These are phyloP conservation scores for Davidsoniella eucalypti DNA, from an alignment of 2,329 filamentous ascomycete species.

Conservation along the genomic window DNA sequence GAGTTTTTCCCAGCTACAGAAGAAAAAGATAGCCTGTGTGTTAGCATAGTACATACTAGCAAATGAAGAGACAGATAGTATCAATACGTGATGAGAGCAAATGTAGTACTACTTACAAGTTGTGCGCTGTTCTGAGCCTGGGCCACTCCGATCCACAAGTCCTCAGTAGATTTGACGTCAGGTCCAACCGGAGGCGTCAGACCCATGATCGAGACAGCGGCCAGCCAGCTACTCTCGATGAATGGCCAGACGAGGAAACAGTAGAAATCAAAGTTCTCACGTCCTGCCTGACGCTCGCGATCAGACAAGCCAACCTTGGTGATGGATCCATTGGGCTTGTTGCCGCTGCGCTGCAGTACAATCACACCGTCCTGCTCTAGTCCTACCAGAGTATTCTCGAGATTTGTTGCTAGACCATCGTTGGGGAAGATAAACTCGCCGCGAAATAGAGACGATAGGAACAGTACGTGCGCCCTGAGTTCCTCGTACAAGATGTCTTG, in stretches of 20 bases:
- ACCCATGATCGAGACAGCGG: constrained; percentile 73
- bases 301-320: constrained; percentile 57
- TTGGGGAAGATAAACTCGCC: constrained; percentile 95
- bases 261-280: constrained; percentile 97
- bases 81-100: not conserved
- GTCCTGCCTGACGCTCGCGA: constrained; percentile 56
- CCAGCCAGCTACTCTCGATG: constrained; percentile 86
- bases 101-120: constrained; percentile 35
- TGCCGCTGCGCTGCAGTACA: constrained; percentile 25
- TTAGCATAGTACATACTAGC: constrained; percentile 14
- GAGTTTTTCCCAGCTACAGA: constrained; percentile 68
- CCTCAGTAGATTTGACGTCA: constrained; percentile 26
- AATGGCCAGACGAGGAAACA: constrained; percentile 99
- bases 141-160: constrained; percentile 57
- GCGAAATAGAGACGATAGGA: constrained; percentile 84
- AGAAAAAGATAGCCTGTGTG: not conserved
- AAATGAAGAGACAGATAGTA: not conserved
- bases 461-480: constrained; percentile 63
- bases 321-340: constrained; percentile 28
- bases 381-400: constrained; percentile 61
- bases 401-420: constrained; percentile 63
- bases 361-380: constrained; percentile 70
- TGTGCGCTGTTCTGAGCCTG: constrained; percentile 72
- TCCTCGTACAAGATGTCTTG: constrained; percentile 64
- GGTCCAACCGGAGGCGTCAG: constrained; percentile 49